These are phyloP conservation scores for Cairneyella variabilis DNA, from an alignment of 495 filamentous ascomycete genomes.

Conservation along the genomic window DNA sequence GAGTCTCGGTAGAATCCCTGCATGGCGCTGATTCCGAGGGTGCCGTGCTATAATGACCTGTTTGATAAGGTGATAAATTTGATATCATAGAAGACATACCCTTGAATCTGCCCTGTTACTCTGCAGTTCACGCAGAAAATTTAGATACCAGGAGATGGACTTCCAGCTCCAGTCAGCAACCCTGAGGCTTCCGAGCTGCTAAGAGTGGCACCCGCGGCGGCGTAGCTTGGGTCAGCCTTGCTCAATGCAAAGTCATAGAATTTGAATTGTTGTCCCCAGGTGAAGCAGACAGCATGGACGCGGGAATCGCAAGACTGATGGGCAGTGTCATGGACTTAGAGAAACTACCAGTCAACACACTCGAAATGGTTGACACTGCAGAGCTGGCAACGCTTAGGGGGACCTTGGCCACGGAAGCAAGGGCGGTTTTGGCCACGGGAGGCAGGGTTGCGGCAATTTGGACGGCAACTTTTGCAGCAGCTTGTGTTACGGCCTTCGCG, in stretches of 20 bases:
- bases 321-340: background rate
- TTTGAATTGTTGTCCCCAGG: background rate
- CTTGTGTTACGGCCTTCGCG: too few species aligned
- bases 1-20: conserved; percentile 9
- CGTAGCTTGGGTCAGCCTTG: background rate
- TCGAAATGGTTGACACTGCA: background rate
- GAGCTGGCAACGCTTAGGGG: background rate
- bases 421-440: background rate
- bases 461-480: too few species aligned
- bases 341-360: background rate
- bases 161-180: background rate
- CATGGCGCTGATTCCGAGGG: background rate
- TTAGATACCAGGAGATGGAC: background rate
- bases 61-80: too few species aligned
- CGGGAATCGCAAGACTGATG: background rate
- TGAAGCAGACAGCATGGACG: background rate
- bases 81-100: too few species aligned
- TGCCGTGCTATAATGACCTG: background rate
- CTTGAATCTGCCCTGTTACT: background rate
- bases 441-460: too few species aligned
- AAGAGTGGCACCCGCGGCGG: background rate
- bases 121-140: conserved; percentile 3
- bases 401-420: background rate
- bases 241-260: background rate
- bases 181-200: background rate